Percentiles rank a stretch among this genome's conserved stretches.
Conservation (phyloP, 768 basidiomycete genomes). For the Tubosaeta sp. region DNA sequence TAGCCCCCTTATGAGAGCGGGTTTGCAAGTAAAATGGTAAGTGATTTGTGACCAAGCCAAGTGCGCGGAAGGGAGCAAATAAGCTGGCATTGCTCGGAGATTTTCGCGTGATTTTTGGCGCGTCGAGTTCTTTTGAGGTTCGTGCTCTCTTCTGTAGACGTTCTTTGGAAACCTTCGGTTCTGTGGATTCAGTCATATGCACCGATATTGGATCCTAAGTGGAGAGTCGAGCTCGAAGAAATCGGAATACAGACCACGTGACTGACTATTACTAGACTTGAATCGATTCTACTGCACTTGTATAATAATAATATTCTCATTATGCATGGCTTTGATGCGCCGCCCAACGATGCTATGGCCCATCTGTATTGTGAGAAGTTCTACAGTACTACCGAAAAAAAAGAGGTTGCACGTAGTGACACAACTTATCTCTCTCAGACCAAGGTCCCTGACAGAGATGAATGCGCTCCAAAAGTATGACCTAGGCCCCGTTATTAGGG, state of each 20-base stretch:
- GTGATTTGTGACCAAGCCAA: slow-evolving; percentile 91
- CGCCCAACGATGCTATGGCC: too few relatives aligned
- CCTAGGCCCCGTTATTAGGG: too few relatives aligned
- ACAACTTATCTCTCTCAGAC: too few relatives aligned
- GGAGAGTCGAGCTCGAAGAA: too few relatives aligned
- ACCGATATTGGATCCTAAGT: not conserved
- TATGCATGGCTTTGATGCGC: too few relatives aligned
- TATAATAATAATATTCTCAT: too few relatives aligned
- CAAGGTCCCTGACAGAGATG: too few relatives aligned
- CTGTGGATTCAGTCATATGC: slow-evolving; percentile 17
- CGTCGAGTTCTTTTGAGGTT: slow-evolving; percentile 2
- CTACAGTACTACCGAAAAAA: too few relatives aligned
- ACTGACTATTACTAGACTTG: not conserved
- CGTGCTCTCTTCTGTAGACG: slow-evolving; percentile 26
- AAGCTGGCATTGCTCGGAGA: slow-evolving; percentile 35
- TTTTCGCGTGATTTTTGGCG: slow-evolving; percentile 5
- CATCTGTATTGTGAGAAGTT: too few relatives aligned
- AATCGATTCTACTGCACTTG: too few relatives aligned
- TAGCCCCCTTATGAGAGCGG: slow-evolving; percentile 77
- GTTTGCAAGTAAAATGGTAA: slow-evolving; percentile 87
- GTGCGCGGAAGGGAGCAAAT: slow-evolving; percentile 91
- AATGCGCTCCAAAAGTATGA: too few relatives aligned
- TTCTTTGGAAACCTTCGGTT: slow-evolving; percentile 11
- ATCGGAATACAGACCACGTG: slow-evolving; percentile 19
- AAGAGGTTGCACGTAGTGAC: too few relatives aligned